Base-by-base conservation (phyloP, 1,284 basidiomycete species). In the Omphalotus olearius region DNA sequence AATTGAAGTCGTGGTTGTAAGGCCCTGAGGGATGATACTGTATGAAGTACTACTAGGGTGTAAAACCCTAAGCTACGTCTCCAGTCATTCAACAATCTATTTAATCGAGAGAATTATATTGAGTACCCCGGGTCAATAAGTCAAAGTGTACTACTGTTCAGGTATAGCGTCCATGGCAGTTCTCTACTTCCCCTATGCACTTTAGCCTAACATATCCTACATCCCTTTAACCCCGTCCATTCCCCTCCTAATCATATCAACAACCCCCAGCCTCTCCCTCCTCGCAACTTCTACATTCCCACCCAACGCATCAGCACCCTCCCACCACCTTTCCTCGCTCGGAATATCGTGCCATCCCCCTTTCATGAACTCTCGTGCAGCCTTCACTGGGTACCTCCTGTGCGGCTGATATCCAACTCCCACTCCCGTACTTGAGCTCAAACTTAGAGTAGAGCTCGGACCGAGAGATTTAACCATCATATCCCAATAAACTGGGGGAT, bases 261-360 rank as follows among this genome's bases (percentile, higher is more conserved):
- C 59, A 4, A 66, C 59, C 52, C 65, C 66, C 30, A 56, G 54
- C 43, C 75, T 75, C 50, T 61, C 66, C 58, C 57, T 66, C 48
- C 78, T 66, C 55, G 64, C 67, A 59, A 67, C 69, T 60, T 83
- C 82, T 14, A 81, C 63, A 20, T 64, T 66, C 4, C 75, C 79
- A 1, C 69, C 70, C 20, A 86, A 66, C 36, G 80, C 80, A 14
- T 67, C 60, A 35, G 80, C 80, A n/a, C 67, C 60, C 44, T 85
- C 80, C 83, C 83, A 87, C 83, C 83, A 88, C 50, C 80, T 68
- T 63, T 78, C 74, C 23, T 61, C 71, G 52, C 71, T 66, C 1
- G 77, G 77, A 14, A 81, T 70, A 10, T 78, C 70, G 28, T 70
- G 71, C 84, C 84, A 87, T 13, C 76, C 79, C 10, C 78, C 76